Evolutionary conservation across 2,329 filamentous ascomycete species (phyloP).

Genomic region (Diaporthe batatas): DNA sequence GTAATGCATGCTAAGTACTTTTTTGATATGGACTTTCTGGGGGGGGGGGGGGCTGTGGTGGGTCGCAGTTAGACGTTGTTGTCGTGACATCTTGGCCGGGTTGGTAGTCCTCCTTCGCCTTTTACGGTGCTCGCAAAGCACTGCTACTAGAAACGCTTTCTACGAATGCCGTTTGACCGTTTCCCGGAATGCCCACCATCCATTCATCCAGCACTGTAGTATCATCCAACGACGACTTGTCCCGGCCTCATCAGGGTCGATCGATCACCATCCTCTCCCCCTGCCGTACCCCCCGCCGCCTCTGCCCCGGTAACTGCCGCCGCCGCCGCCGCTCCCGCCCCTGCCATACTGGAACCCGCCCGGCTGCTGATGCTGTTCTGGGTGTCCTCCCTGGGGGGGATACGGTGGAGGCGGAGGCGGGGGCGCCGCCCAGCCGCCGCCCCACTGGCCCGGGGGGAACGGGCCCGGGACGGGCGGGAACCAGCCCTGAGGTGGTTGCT

Average conservation of each 20-base stretch:
- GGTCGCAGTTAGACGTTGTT: background rate
- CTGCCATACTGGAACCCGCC: constrained; percentile 48
- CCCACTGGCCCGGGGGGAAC: constrained; percentile 38
- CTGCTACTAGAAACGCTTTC: background rate
- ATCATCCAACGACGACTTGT: background rate
- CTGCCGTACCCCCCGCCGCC: constrained; percentile 43
- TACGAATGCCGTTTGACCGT: background rate
- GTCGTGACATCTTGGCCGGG: background rate
- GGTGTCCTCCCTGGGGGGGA: constrained; percentile 39
- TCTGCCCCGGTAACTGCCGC: constrained; percentile 49
- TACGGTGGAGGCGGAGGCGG: constrained; percentile 34
- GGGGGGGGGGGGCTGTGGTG: too few species aligned
- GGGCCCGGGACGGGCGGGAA: constrained; percentile 39
- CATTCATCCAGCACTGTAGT: background rate
- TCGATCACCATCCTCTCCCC: constrained; percentile 43
- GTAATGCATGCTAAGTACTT: background rate
- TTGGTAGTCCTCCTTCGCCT: background rate
- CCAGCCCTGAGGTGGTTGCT: constrained; percentile 46
- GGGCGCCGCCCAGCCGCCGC: constrained; percentile 42
- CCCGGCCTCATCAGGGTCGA: background rate
- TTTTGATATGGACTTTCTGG: background rate
- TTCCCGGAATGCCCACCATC: background rate
- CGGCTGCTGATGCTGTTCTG: constrained; percentile 38
- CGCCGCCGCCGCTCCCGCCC: constrained; percentile 49
- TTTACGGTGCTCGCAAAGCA: background rate